phyloP scores from a whole-genome alignment of 495 filamentous ascomycete species.

The Alectoria sarmentosa region DNA sequence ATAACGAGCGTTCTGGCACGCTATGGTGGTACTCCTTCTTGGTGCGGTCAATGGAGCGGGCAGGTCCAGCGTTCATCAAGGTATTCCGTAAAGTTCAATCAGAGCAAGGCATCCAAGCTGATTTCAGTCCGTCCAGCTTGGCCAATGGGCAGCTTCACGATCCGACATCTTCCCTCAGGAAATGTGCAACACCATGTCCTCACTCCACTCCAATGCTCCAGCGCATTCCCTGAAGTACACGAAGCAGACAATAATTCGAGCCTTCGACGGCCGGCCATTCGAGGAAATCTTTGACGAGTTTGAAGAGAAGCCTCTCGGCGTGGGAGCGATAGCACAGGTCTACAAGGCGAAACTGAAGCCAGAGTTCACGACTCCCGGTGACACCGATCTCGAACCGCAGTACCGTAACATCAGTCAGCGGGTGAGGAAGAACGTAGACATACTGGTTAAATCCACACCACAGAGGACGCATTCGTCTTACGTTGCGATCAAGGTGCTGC shows the following conservation, averaged over 20 bases:
- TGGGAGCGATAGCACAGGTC: constrained; percentile 96
- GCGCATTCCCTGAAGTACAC: constrained; percentile 81
- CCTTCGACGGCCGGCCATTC: constrained; percentile 73
- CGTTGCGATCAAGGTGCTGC: constrained; percentile 94
- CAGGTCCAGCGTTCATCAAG: constrained; percentile 97
- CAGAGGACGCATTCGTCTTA: constrained; percentile 82
- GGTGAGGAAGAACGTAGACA: constrained; percentile 75
- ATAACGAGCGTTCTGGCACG: constrained; percentile 68
- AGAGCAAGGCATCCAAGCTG: not conserved
- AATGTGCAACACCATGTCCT: constrained; percentile 89
- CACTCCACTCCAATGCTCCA: constrained; percentile 87
- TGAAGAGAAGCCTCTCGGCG: constrained; percentile 80
- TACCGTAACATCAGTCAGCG: constrained; percentile 53
- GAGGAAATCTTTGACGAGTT: constrained; percentile 98
- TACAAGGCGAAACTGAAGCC: constrained; percentile 92
- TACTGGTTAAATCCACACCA: constrained; percentile 76
- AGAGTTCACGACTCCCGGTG: constrained; percentile 57
- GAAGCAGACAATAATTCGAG: constrained; percentile 66
- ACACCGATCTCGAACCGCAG: constrained; percentile 44
- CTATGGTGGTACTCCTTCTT: constrained; percentile 95
- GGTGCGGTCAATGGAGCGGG: constrained; percentile 83
- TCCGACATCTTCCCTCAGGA: constrained; percentile 96
- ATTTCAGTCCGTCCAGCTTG: constrained; percentile 51
- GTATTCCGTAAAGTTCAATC: constrained; percentile 38
- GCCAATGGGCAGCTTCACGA: constrained; percentile 97